Evolutionary conservation across 2,329 filamentous ascomycete genomes (phyloP).

Genomic region (Emergomyces orientalis): DNA sequence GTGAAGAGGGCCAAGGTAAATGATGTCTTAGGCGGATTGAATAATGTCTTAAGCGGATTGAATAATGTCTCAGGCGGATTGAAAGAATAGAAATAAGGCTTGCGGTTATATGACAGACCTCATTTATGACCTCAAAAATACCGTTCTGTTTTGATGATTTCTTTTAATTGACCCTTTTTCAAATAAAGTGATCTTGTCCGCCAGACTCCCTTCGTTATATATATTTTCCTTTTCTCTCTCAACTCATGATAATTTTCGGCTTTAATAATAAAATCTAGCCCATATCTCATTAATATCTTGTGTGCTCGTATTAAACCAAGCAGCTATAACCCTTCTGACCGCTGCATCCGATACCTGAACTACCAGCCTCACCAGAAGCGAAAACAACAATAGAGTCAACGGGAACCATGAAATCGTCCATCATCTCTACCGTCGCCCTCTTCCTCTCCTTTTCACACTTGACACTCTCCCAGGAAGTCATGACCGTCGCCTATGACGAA

Average conservation of each 20-base stretch:
- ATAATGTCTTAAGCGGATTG: not conserved
- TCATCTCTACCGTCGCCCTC: not conserved
- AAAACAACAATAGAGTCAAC: not conserved
- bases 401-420: not conserved
- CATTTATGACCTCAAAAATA: not conserved
- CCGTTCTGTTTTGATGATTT: not conserved
- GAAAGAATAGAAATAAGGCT: not conserved
- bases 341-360: not conserved
- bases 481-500: conserved; percentile 59
- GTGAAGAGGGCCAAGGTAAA: not conserved
- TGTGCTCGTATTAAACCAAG: not conserved
- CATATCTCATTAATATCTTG: not conserved
- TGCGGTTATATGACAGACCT: not conserved
- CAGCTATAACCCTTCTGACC: not conserved
- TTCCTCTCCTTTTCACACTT: not conserved
- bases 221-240: not conserved
- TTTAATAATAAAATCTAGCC: not conserved
- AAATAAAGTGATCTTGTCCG: not conserved
- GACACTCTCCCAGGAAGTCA: conserved; percentile 12
- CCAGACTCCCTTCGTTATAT: not conserved
- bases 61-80: not conserved
- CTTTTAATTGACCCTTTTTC: not conserved
- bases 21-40: not conserved
- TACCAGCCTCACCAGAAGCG: not conserved
- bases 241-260: not conserved